Base-by-base conservation (phyloP, 805 yeast species). In the Sungouiella blattae region DNA sequence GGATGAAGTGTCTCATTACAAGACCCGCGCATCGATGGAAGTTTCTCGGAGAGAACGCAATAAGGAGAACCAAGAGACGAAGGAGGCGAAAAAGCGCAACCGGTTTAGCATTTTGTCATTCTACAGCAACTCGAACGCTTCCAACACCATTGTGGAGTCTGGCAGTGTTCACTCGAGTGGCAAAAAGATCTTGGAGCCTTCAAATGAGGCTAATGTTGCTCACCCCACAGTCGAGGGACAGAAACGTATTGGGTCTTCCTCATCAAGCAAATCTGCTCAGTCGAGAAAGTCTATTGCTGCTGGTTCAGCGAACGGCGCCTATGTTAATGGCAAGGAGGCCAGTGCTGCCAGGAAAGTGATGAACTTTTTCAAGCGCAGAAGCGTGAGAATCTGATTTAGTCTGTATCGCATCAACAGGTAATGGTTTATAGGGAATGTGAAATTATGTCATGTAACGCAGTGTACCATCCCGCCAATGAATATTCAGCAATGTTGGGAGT, bases 341-440 rank as follows among this genome's bases (percentile, higher is more conserved):
- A 80, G 88, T 31, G 82, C 93, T 2, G 87, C 93, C 4, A 77
- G 80, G 22, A 47, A 45, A 18, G 52, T 47, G 33, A 47, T 47
- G 52, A 43, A 47, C 21, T 47, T 47, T 27, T 47, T 47, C 30
- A 47, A 47, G 39, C 43, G 52, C 30, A 40, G 44, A 22, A 47
- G 52, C 27, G 44, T 47, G 11, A 33, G 50, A 18, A 38, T 45
- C 8, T 46, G 52, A 11, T n/a, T n/a, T n/a, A n/a, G n/a, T n/a
- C n/a, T n/a, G n/a, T n/a, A n/a, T n/a, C n/a, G n/a, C n/a, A n/a
- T n/a, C n/a, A n/a, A n/a, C n/a, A n/a, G n/a, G n/a, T n/a, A n/a
- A n/a, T n/a, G n/a, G n/a, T n/a, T n/a, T n/a, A n/a, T n/a, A n/a
- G n/a, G n/a, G n/a, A n/a, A n/a, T n/a, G n/a, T n/a, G n/a, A n/a